phyloP scores from a whole-genome alignment of 2,329 filamentous ascomycete genomes.

The Dryadomyces quercivorus region DNA sequence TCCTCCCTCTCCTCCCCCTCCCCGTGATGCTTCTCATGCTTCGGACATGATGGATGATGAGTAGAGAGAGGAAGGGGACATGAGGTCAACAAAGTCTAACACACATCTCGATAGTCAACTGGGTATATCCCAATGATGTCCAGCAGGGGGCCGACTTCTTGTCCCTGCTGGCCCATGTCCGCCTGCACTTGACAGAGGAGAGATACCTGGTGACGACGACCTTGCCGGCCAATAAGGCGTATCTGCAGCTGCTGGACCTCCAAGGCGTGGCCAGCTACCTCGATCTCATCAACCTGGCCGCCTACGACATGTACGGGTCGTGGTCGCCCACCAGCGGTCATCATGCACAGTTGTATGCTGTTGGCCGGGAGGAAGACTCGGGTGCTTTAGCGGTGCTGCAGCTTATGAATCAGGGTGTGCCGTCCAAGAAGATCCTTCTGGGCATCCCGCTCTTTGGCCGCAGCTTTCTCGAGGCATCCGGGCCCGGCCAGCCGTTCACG shows the following conservation, averaged over 20 bases:
- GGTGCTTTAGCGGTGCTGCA: slow-evolving; percentile 56
- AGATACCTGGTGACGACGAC: slow-evolving; percentile 60
- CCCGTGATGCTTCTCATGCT: not conserved
- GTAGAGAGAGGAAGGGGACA: not conserved
- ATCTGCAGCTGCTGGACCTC: slow-evolving; percentile 59
- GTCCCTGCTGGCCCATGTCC: slow-evolving; percentile 52
- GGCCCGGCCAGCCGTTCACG: slow-evolving; percentile 49
- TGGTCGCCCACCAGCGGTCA: slow-evolving; percentile 60
- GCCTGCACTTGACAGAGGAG: slow-evolving; percentile 55
- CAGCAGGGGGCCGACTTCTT: slow-evolving; percentile 61
- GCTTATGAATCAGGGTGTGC: slow-evolving; percentile 53
- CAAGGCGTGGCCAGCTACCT: slow-evolving; percentile 49
- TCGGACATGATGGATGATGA: too few relatives aligned
- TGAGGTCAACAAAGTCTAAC: not conserved
- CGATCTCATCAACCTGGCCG: slow-evolving; percentile 67
- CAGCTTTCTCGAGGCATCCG: slow-evolving; percentile 55
- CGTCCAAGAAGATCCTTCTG: slow-evolving; percentile 58
- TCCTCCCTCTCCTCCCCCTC: not conserved
- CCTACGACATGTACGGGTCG: slow-evolving; percentile 66
- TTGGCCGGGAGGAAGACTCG: slow-evolving; percentile 48
- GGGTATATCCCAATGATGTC: slow-evolving; percentile 60
- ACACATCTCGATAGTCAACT: slow-evolving; percentile 47
- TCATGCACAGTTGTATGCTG: slow-evolving; percentile 61
- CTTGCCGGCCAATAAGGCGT: slow-evolving; percentile 54
- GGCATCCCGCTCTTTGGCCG: slow-evolving; percentile 67